Conservation (phyloP, 768 basidiomycete genomes). For the Tylopilus balloui region DNA sequence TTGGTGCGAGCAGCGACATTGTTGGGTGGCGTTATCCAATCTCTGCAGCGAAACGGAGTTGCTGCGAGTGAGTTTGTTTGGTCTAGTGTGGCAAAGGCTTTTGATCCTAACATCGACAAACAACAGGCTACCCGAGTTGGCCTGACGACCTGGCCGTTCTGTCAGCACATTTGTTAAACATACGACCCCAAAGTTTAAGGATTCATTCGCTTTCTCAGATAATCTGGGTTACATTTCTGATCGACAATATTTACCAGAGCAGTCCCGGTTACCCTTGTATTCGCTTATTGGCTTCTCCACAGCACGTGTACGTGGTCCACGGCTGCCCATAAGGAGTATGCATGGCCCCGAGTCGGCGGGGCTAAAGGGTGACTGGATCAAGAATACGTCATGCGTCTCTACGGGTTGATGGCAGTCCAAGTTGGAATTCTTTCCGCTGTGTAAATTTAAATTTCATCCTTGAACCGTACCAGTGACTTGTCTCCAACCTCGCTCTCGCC, state of each 20-base stretch:
- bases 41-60: slow-evolving; percentile 8
- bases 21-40: slow-evolving; percentile 12
- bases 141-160: neutral
- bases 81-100: slow-evolving; percentile 22
- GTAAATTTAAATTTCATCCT: neutral
- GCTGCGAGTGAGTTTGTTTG: slow-evolving; percentile 22
- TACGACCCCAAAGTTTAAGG: neutral
- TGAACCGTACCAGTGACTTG: neutral
- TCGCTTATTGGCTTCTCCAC: neutral
- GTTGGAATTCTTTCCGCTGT: slow-evolving; percentile 8
- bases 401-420: neutral
- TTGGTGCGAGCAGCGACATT: slow-evolving; percentile 87
- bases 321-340: neutral
- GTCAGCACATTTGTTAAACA: neutral
- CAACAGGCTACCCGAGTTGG: too few species aligned
- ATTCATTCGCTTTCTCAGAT: neutral
- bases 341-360: neutral
- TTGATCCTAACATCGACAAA: slow-evolving; percentile 25
- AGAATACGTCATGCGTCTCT: neutral
- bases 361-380: neutral
- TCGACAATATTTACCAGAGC: neutral
- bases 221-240: neutral
- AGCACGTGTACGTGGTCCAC: too few species aligned
- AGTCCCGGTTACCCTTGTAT: neutral
- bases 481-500: neutral